Base-by-base conservation (phyloP, 257 asterid genomes). In the Cruciata laevipes region DNA sequence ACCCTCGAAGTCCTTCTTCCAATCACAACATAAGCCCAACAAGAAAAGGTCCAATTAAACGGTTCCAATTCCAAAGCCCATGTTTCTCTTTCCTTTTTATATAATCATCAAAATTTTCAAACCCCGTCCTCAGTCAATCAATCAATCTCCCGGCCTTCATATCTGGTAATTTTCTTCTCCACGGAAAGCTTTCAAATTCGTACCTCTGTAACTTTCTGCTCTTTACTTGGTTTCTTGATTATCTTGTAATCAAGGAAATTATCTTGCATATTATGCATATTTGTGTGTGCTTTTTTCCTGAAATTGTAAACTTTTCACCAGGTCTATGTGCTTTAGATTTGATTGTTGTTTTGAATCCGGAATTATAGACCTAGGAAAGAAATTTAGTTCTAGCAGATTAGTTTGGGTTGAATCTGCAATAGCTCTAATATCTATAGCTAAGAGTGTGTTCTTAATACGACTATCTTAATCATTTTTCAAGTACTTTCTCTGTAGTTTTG, bases 21-120 rank as follows among this genome's bases (percentile, higher is more conserved):
- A n/a, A n/a, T n/a, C n/a, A n/a, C n/a, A n/a, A n/a, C n/a, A n/a
- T n/a, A 7, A 38, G 4, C 55, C 55, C 55, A 47, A 47, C 55
- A 47, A 13, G 55, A 20, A 21, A 56, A 23, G 63, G 6, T 40
- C 5, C 35, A 33, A 30, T 40, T 21, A n/a, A 10, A 37, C 17
- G 60, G 65, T 61, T 20, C 10, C 3, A 56, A n/a, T 74, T 56
- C 53, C 63, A 33, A 14, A 58, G 27, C 72, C 77, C 76, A 62
- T 30, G 42, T 32, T 55, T 70, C 51, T 27, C 18, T 49, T 24
- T 71, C n/a, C 55, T 14, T 6, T 61, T 64, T 5, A 17, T 47
- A 14, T 14, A 58, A 64, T n/a, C 60, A 53, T 53, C 67, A 24
- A 13, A 17, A 63, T 42, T 51, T 27, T 49, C 44, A 6, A n/a